These are phyloP conservation scores for Nitzschia sp. DNA, from an alignment of 108 stramenopile species.

Conservation along the genomic window DNA sequence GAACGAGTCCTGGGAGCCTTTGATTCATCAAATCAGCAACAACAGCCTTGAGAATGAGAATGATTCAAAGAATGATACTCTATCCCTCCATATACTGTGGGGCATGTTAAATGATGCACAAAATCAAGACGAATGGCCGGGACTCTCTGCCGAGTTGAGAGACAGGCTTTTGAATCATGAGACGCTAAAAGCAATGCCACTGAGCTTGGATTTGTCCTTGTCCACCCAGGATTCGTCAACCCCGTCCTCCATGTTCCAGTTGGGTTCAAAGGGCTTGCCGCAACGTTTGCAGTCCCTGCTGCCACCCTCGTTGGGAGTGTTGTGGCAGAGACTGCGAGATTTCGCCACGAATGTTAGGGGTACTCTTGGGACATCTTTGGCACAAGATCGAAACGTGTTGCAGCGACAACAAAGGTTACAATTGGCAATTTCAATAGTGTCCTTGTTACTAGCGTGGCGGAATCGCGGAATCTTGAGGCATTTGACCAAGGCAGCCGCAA, in stretches of 20 bases:
- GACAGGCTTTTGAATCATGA: neutral
- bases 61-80: too few relatives aligned
- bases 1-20: neutral
- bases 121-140: neutral
- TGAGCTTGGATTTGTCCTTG: neutral
- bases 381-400: neutral
- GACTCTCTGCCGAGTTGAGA: neutral
- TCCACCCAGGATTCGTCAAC: neutral
- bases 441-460: neutral
- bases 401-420: neutral
- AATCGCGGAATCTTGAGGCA: neutral
- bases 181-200: neutral
- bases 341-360: neutral
- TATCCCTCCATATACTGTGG: neutral
- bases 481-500: neutral
- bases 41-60: neutral
- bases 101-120: neutral
- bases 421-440: conserved; percentile 4
- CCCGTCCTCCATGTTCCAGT: neutral
- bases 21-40: neutral
- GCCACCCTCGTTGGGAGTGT: neutral
- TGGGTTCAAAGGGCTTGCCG: neutral
- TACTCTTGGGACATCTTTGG: neutral
- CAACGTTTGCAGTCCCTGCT: neutral
- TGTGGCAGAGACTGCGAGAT: neutral